These are phyloP conservation scores for Claviceps pazoutovae DNA, from an alignment of 2,329 filamentous ascomycete species.

Conservation along the genomic window DNA sequence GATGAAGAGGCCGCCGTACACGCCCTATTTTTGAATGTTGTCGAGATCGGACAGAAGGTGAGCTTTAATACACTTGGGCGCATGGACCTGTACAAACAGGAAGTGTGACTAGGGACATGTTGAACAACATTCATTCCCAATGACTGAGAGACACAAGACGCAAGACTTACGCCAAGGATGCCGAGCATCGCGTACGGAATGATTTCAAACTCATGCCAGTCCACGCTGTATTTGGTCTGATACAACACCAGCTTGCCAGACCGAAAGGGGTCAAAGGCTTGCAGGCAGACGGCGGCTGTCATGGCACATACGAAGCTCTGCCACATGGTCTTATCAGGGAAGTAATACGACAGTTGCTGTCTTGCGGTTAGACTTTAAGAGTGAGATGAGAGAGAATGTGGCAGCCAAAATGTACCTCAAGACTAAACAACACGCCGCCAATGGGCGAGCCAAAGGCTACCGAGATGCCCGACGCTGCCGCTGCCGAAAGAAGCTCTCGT, in stretches of 20 bases:
- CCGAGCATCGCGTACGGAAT: slow-evolving; percentile 78
- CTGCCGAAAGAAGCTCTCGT: slow-evolving; percentile 82
- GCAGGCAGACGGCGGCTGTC: slow-evolving; percentile 89
- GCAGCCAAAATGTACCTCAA: slow-evolving; percentile 46
- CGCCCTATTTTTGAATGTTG: slow-evolving; percentile 34
- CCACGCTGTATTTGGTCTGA: slow-evolving; percentile 81
- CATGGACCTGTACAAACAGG: background rate
- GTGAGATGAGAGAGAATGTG: too few relatives aligned
- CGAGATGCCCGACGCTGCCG: slow-evolving; percentile 82
- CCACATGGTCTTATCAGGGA: slow-evolving; percentile 99
- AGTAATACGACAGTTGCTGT: slow-evolving; percentile 87
- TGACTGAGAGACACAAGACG: background rate
- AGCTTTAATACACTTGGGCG: background rate
- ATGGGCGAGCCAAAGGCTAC: slow-evolving; percentile 91
- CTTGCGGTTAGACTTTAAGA: background rate
- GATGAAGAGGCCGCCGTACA: slow-evolving; percentile 92
- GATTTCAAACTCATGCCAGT: slow-evolving; percentile 91
- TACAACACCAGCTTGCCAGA: slow-evolving; percentile 93
- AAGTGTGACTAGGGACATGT: background rate
- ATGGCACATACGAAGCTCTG: slow-evolving; percentile 98
- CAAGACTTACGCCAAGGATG: slow-evolving; percentile 50
- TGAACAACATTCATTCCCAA: slow-evolving; percentile 4
- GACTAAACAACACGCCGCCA: slow-evolving; percentile 84
- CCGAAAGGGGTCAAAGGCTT: slow-evolving; percentile 86
- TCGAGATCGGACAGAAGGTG: background rate